A percentile compares a stretch with the other conserved stretches of the same genome.
These are phyloP conservation scores for Micractinium sp. DNA, from an alignment of 139 green algal genomes.

Conservation along the genomic window DNA sequence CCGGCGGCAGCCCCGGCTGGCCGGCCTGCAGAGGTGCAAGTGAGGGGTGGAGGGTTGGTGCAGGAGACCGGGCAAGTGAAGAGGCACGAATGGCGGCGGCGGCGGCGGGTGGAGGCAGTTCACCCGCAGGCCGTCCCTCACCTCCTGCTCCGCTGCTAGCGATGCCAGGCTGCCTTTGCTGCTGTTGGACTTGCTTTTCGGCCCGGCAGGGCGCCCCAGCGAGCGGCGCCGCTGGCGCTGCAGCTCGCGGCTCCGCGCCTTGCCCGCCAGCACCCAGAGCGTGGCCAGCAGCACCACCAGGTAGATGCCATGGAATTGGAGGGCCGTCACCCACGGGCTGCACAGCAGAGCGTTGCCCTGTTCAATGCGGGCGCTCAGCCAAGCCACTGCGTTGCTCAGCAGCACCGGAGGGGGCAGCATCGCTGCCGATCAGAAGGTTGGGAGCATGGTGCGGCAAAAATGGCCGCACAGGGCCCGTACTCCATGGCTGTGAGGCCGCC, in stretches of 20 bases:
- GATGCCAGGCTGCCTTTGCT: background rate
- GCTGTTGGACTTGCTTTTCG: background rate
- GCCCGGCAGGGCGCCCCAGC: background rate
- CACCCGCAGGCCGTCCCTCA: background rate
- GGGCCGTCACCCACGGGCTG: constrained; percentile 1
- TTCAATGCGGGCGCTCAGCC: background rate
- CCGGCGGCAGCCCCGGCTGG: constrained; percentile 34
- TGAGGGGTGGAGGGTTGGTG: background rate
- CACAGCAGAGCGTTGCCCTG: background rate
- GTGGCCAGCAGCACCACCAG: constrained; percentile 29
- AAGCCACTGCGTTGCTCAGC: background rate
- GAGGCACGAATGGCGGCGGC: background rate
- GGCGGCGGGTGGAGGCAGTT: background rate
- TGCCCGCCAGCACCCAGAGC: constrained; percentile 43
- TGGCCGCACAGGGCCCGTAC: no score
- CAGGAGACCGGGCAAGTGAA: background rate
- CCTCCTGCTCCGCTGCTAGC: constrained; percentile 25
- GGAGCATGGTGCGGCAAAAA: no score
- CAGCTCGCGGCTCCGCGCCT: constrained; percentile 31
- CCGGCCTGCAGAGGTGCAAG: background rate
- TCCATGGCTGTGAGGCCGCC: no score
- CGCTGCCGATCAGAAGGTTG: background rate
- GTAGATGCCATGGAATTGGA: constrained; percentile 44
- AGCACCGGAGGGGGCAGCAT: background rate
- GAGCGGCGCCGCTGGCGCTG: constrained; percentile 11